Base-by-base conservation (phyloP, 306 rosid genomes). In the Medicago ruthenica region DNA sequence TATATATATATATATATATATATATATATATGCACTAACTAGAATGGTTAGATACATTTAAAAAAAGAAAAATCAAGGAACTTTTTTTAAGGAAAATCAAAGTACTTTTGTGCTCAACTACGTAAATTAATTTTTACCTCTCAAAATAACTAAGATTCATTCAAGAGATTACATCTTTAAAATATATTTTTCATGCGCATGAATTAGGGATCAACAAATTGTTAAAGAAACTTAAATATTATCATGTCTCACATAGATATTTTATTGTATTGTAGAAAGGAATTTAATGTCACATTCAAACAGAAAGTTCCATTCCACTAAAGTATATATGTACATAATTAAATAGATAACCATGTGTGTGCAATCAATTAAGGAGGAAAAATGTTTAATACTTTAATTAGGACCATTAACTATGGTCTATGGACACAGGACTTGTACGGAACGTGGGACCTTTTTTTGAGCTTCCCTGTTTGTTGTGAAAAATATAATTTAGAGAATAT, bases 301-400 rank as follows among this genome's bases (percentile, higher is more conserved):
- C 47, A 17, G 9, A 21, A 60, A 70, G 41, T 27, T 41, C 62
- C 36, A 65, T 71, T 79, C 81, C 59, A 36, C 42, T 3, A 17
- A 79, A 79, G 61, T 66, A 54, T 53, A 36, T 53, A 27, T 27
- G 31, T 27, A 27, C 3, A 27, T 3, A 27, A 27, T 70, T 61
- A 64, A 48, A 45, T 73, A 83, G 11, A 16, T 21, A 67, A 70
- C 22, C 27, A 7, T 16, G 15, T 34, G 37, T 34, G 37, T 11
- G 37, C 8, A 45, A 67, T 24, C 54, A 77, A 72, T 53, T 41
- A 31, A 62, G 31, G 9, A 20, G 7, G 64, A 31, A 76, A 70
- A 67, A 36, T 27, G 66, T 27, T 68, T 67, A 80, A 76, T 37
- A 71, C 58, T 71, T 62, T 75, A 68, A 71, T 21, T 10, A 70